Evolutionary conservation across 495 filamentous ascomycete species (phyloP).

Genomic region (Hypoxylon fuscum): DNA sequence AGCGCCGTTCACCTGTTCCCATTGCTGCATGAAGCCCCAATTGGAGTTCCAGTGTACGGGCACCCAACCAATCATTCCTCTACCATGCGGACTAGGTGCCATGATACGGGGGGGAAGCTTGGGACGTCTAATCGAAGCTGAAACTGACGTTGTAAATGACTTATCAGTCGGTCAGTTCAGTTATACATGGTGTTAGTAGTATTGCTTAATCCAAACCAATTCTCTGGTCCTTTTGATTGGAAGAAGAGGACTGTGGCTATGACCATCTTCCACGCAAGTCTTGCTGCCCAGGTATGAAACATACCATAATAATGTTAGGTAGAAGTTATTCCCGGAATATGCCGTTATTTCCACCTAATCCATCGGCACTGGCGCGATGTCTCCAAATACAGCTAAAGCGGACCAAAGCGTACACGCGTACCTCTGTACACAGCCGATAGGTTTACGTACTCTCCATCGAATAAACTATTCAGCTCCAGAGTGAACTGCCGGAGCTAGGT

Average conservation of each 20-base stretch:
- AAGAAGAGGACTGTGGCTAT: background rate
- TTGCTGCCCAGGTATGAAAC: background rate
- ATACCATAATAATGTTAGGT: too few relatives aligned
- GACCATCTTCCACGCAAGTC: background rate
- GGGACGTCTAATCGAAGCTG: background rate
- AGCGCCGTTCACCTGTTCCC: conserved; percentile 6
- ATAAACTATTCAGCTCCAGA: background rate
- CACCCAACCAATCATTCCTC: conserved; percentile 23
- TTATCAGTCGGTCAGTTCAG: conserved; percentile 15
- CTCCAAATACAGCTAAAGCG: too few relatives aligned
- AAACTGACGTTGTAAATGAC: conserved; percentile 13
- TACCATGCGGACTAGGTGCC: conserved; percentile 4
- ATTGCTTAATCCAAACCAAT: too few relatives aligned
- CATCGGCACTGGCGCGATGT: too few relatives aligned
- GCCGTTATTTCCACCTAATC: background rate
- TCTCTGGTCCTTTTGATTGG: too few relatives aligned
- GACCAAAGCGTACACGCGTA: too few relatives aligned
- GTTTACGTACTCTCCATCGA: too few relatives aligned
- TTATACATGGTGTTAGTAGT: conserved; percentile 7
- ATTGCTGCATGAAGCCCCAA: conserved; percentile 18
- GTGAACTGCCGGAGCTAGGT: background rate
- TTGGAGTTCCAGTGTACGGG: conserved; percentile 4
- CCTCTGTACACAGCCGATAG: too few relatives aligned
- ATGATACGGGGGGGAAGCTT: conserved; percentile 9
- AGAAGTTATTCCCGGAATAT: too few relatives aligned